phyloP scores from a whole-genome alignment of 768 basidiomycete species.

The Mycena vitilis region DNA sequence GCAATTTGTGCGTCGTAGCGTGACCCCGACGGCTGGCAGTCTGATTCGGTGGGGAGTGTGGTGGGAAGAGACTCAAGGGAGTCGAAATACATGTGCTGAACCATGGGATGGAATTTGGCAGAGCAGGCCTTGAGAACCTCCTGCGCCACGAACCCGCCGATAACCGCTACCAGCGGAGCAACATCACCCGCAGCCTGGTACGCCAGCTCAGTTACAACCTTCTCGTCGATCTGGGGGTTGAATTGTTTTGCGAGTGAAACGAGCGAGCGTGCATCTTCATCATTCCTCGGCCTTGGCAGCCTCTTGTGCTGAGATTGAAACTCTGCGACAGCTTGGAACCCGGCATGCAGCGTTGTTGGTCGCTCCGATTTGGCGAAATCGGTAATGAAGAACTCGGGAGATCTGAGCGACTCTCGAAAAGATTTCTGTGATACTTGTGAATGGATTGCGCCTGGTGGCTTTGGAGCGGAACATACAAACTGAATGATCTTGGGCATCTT shows the following conservation, averaged over 20 bases:
- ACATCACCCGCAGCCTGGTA: slow-evolving; percentile 94
- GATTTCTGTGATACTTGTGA: slow-evolving; percentile 75
- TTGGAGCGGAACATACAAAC: slow-evolving; percentile 71
- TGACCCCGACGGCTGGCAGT: slow-evolving; percentile 82
- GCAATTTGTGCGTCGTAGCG: slow-evolving; percentile 96
- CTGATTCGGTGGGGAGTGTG: slow-evolving; percentile 78
- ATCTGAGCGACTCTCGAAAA: slow-evolving; percentile 83
- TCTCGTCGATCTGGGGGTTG: slow-evolving; percentile 81
- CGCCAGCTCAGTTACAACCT: slow-evolving; percentile 83
- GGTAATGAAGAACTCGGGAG: slow-evolving; percentile 91
- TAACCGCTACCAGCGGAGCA: slow-evolving; percentile 93
- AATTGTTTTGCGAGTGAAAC: slow-evolving; percentile 83
- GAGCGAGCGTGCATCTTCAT: slow-evolving; percentile 78
- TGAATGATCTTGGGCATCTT: slow-evolving; percentile 98
- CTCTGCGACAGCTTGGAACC: slow-evolving; percentile 92
- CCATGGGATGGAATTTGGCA: slow-evolving; percentile 96
- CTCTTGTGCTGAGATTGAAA: slow-evolving; percentile 74
- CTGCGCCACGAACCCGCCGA: slow-evolving; percentile 98
- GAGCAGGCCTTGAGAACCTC: slow-evolving; percentile 98
- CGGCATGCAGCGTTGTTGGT: slow-evolving; percentile 88
- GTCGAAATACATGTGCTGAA: slow-evolving; percentile 97
- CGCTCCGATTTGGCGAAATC: slow-evolving; percentile 98
- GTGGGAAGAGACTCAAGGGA: slow-evolving; percentile 93
- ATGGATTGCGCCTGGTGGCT: slow-evolving; percentile 11
- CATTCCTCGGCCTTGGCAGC: slow-evolving; percentile 85